Conservation (phyloP, 2,329 filamentous ascomycete genomes). For the Fusarium sp. region DNA sequence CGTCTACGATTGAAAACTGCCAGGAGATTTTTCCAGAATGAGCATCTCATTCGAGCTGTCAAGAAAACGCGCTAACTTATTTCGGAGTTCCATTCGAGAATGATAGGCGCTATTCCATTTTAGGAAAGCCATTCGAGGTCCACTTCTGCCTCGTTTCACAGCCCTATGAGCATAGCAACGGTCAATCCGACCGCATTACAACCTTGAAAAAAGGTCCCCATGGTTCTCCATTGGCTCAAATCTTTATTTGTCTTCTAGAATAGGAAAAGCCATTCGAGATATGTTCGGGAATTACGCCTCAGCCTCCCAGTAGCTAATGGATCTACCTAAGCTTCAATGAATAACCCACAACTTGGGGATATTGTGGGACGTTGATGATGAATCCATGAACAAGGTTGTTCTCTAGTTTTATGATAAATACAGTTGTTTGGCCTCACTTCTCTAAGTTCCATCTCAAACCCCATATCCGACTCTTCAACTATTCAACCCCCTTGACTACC, state of each 20-base stretch:
- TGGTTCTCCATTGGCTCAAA: conserved; percentile 14
- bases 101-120: conserved; percentile 15
- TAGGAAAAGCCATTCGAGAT: conserved; percentile 39
- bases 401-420: conserved; percentile 18
- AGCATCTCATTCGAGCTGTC: conserved; percentile 18
- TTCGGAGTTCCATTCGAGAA: conserved; percentile 17
- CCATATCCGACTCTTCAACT: not conserved
- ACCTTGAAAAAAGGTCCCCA: not conserved
- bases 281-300: not conserved
- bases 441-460: not conserved
- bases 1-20: not conserved
- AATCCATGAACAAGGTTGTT: not conserved
- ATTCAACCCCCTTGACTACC: not conserved
- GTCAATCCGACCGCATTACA: conserved; percentile 12
- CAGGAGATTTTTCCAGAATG: not conserved
- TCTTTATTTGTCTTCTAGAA: not conserved
- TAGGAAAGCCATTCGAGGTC: conserved; percentile 41
- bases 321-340: not conserved
- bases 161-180: conserved; percentile 30
- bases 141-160: conserved; percentile 13
- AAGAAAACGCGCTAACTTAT: conserved; percentile 4
- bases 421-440: not conserved
- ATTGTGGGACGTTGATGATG: not conserved
- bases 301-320: not conserved
- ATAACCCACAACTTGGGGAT: not conserved